Percentiles rank a stretch among this genome's conserved stretches.
Evolutionary conservation across 2,329 filamentous ascomycete species (phyloP).

Genomic region (Neonectria ditissima): DNA sequence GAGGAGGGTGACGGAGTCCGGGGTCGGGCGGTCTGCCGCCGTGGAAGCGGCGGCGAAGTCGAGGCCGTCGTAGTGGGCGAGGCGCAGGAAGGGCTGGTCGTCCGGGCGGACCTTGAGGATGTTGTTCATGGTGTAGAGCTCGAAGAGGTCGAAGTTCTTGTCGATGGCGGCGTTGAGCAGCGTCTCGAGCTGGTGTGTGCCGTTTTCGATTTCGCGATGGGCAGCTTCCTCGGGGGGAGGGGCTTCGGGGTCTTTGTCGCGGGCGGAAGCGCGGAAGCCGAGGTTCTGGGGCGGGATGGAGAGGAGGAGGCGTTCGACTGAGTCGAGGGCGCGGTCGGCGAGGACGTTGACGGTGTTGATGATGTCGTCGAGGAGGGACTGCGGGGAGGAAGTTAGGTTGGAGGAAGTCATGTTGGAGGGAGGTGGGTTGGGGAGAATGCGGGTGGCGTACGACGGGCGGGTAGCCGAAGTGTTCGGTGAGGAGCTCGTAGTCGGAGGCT

Average conservation of each 20-base stretch:
- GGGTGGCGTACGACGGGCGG: constrained; percentile 80
- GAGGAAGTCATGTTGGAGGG: no score
- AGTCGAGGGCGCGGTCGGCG: constrained; percentile 88
- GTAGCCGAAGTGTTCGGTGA: constrained; percentile 96
- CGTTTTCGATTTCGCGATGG: constrained; percentile 83
- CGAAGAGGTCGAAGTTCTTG: constrained; percentile 86
- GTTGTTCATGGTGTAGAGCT: constrained; percentile 91
- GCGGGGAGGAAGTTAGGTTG: constrained; percentile 17
- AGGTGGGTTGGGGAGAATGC: neutral
- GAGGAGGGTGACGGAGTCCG: constrained; percentile 77
- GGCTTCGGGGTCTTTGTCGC: constrained; percentile 51
- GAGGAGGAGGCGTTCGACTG: constrained; percentile 85
- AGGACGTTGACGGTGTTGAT: constrained; percentile 97
- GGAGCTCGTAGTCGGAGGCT: constrained; percentile 71
- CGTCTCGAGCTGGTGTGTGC: constrained; percentile 86
- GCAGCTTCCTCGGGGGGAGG: constrained; percentile 54
- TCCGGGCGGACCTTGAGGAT: constrained; percentile 77
- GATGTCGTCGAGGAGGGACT: constrained; percentile 97
- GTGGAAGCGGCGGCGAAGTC: constrained; percentile 54
- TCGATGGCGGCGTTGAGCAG: constrained; percentile 84
- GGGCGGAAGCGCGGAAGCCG: constrained; percentile 75
- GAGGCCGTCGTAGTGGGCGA: constrained; percentile 85
- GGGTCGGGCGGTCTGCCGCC: constrained; percentile 62
- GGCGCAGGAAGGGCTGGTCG: constrained; percentile 81
- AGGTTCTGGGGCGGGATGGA: constrained; percentile 79